These are phyloP conservation scores for Lithospermum erythrorhizon DNA, from an alignment of 257 asterid genomes.

Conservation along the genomic window DNA sequence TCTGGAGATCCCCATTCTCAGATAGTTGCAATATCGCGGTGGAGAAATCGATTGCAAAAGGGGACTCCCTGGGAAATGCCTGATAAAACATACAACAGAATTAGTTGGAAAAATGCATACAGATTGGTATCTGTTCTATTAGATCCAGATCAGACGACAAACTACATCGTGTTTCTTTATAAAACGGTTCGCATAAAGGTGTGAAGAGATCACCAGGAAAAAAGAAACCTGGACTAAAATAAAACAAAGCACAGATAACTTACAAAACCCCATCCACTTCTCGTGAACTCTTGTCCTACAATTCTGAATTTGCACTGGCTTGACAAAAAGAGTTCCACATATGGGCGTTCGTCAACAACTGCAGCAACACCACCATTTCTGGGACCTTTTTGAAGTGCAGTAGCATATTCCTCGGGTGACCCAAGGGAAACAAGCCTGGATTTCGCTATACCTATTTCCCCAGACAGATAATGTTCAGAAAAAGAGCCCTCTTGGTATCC, in stretches of 20 bases:
- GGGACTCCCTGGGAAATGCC: slow-evolving; percentile 65
- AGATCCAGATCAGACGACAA: too few relatives aligned
- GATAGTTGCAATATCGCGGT: slow-evolving; percentile 61
- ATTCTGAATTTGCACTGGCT: slow-evolving; percentile 40
- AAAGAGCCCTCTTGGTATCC: slow-evolving; percentile 71
- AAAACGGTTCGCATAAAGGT: not conserved
- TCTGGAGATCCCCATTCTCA: slow-evolving; percentile 88
- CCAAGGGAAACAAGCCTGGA: slow-evolving; percentile 49
- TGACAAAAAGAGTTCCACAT: slow-evolving; percentile 42
- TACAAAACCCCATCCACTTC: slow-evolving; percentile 69
- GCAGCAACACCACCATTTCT: slow-evolving; percentile 56
- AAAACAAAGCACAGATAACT: slow-evolving; percentile 17
- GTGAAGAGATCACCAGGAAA: not conserved
- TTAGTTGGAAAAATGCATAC: not conserved
- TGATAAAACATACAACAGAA: slow-evolving; percentile 14
- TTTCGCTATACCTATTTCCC: slow-evolving; percentile 38
- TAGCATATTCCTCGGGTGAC: slow-evolving; percentile 43
- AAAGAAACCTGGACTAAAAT: not conserved
- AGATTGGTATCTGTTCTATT: not conserved
- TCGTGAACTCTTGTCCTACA: slow-evolving; percentile 49
- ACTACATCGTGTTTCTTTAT: too few relatives aligned
- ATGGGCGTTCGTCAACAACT: slow-evolving; percentile 56
- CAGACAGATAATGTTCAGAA: slow-evolving; percentile 38
- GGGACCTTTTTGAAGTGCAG: slow-evolving; percentile 40
- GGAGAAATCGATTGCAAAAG: slow-evolving; percentile 45